Evolutionary conservation across 1,284 basidiomycete species (phyloP), one percentile per base, ranked within the genome.

Genomic region (Puccinia horiana): DNA sequence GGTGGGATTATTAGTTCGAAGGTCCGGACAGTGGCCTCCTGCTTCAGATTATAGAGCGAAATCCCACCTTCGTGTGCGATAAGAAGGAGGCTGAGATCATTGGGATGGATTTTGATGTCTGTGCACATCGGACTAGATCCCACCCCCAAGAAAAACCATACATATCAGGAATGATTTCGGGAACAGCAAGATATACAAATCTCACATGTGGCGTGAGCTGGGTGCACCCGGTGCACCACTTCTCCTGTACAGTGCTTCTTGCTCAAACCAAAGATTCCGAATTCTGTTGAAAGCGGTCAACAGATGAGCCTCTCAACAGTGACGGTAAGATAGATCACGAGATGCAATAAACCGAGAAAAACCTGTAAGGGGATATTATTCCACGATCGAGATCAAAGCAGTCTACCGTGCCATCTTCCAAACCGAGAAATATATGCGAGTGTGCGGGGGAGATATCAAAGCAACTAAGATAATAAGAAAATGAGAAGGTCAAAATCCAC

Each of bases 51-150:
- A 85, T 90, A 92, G 18, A 94, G 88, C 32, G 92, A 89, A 5
- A 94, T 89, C 1, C 93, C 94, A 26, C 93, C 93, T 88, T 92
- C 91, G 87, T 94, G 96, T 1, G 91, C 93, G 37, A 96, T 88
- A 73, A 96, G 91, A 11, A 96, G 85, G 26, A 92, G 88, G 86
- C 94, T 93, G 58, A 96, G 87, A 85, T 96, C 91, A 81, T 93
- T 89, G 1, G 95, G 95, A 87, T 95, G 93, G 26, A 91, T 88
- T 6, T 92, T 89, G 20, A 91, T 86, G 82, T 93, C 93, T 14
- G 93, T 87, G 56, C 88, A 87, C 89, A 90, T 89, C 29, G 90
- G 89, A 49, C 88, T 87, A 32, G 1, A 32, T n/a, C 82, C n/a
- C n/a, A n/a, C n/a, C n/a, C n/a, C n/a, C 84, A 5, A 85, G 82